Conservation (phyloP, 345 rosid species). For the Brassica rapa region DNA sequence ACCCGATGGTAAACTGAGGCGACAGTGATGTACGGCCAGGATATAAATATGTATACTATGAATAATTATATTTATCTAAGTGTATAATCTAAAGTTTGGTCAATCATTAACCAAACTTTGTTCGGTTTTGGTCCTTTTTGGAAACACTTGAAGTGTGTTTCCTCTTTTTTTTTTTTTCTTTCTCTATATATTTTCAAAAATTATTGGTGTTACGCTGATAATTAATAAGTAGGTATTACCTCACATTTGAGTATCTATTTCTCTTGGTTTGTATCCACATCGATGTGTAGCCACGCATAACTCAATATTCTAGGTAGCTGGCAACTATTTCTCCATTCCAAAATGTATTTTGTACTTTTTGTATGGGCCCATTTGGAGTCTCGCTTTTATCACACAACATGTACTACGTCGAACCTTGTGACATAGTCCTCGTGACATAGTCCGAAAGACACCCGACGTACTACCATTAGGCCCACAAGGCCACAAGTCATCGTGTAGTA, state of each 20-base stretch:
- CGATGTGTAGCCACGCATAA: background rate
- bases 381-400: no score
- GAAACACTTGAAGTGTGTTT: slow-evolving; percentile 34
- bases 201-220: slow-evolving; percentile 5
- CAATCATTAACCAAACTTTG: slow-evolving; percentile 4
- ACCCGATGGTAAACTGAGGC: slow-evolving; percentile 25
- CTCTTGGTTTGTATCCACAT: background rate
- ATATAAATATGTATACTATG: background rate
- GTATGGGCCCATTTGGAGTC: no score
- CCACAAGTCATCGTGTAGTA: no score
- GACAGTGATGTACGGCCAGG: background rate
- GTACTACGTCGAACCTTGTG: no score
- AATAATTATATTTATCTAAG: background rate
- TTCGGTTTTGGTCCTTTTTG: slow-evolving; percentile 10
- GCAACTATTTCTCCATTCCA: background rate
- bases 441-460: no score
- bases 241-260: background rate
- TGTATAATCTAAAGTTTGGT: slow-evolving; percentile 17
- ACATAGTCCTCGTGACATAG: no score
- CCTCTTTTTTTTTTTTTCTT: background rate
- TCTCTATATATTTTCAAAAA: background rate
- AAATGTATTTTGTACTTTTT: background rate
- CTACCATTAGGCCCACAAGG: no score
- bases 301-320: background rate
- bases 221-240: background rate